Evolutionary conservation across 2,329 filamentous ascomycete species (phyloP).

Genomic region (Fusarium sp.): DNA sequence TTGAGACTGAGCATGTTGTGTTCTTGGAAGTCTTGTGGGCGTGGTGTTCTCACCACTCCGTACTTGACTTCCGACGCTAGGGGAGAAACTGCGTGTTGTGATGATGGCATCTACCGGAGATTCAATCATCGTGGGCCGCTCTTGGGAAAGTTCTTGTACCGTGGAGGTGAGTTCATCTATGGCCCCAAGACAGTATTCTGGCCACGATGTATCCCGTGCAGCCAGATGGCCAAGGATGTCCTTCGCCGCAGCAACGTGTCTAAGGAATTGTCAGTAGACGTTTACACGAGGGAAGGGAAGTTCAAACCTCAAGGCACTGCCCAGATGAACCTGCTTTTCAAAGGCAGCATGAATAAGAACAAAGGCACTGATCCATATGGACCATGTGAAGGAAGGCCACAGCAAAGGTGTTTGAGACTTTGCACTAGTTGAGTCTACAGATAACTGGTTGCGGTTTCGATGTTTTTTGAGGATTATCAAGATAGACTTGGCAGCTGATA

Average conservation of each 20-base stretch:
- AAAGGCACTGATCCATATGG: conserved; percentile 62
- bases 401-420: conserved; percentile 47
- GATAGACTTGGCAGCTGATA: conserved; percentile 59
- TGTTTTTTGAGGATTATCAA: conserved; percentile 52
- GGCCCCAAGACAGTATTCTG: conserved; percentile 46
- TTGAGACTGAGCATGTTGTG: neutral
- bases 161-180: conserved; percentile 46
- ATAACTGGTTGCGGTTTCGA: conserved; percentile 22
- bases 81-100: neutral
- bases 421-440: neutral
- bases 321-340: conserved; percentile 52
- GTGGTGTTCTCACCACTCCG: neutral
- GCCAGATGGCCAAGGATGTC: conserved; percentile 42
- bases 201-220: conserved; percentile 45
- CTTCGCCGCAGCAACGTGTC: conserved; percentile 44
- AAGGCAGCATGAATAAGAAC: conserved; percentile 61
- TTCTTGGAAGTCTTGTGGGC: neutral
- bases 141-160: conserved; percentile 39
- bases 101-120: conserved; percentile 19
- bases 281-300: fast-evolving
- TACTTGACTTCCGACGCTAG: neutral
- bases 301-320: conserved; percentile 51
- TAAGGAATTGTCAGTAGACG: neutral
- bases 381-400: conserved; percentile 63
- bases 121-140: conserved; percentile 10